Evolutionary conservation across 2,329 filamentous ascomycete species (phyloP), one percentile per base, ranked within the genome.

Genomic region (Fragosphaeria purpurea): DNA sequence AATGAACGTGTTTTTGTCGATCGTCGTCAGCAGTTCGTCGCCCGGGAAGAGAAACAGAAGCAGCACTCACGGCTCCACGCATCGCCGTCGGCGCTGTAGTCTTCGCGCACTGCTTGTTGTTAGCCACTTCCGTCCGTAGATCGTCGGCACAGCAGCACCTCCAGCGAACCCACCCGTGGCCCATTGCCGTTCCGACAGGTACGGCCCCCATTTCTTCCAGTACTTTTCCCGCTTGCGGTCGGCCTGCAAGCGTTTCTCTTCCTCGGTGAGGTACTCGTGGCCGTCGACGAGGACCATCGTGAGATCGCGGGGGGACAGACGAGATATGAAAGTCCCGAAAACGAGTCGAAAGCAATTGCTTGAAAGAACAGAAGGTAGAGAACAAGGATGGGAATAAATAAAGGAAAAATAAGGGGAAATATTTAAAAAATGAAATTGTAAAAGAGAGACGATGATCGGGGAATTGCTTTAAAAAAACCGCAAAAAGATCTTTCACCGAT

Each of bases 191-290:
- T 97, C 91, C 50, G 90, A 82, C 60, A 95, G 84, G 63, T 96
- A 97, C 31, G 90, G 85, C 50, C 91, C 91, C 89, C 90, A 96
- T 81, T 85, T 88, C 80, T 97, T 97, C 91, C 91, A 97, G 73
- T 97, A 97, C 67, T 88, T 91, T 57, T 71, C 79, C 56, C 84
- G 83, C 57, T 91, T 80, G 53, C 83, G 80, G 68, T 97, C 91
- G 63, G 95, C 82, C 63, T 85, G 85, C 59, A 97, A 77, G 46
- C 93, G 85, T 67, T 85, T 86, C 75, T 97, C 91, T 71, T 97
- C 91, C 67, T 86, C 83, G 54, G 86, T 89, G 64, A 91, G 77
- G 68, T 88, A 90, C 65, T 93, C 86, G 69, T 93, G 82, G 63
- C 85, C 82, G 68, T 95, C 88, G 64, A 93, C 84, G 63, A 94